Evolutionary conservation across 208 protist species (phyloP).

Genomic region (Trypanosomatidae sp.): DNA sequence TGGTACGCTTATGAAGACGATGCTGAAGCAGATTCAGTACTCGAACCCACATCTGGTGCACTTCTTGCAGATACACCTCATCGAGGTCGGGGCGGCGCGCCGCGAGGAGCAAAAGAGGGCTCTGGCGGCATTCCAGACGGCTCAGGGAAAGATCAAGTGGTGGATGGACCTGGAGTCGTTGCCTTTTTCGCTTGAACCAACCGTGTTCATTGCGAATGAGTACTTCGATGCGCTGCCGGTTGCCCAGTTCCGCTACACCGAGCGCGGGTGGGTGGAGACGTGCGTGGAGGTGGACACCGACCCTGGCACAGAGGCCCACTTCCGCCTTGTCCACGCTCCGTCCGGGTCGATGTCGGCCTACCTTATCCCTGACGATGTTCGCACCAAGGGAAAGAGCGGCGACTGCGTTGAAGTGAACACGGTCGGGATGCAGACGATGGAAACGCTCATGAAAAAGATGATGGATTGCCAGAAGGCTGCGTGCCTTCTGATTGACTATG

Average conservation of each 20-base stretch:
- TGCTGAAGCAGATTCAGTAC: slow-evolving; percentile 84
- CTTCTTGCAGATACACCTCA: slow-evolving; percentile 85
- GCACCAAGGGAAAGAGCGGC: slow-evolving; percentile 65
- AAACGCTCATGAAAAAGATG: slow-evolving; percentile 88
- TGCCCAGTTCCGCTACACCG: slow-evolving; percentile 90
- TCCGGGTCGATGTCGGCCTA: slow-evolving; percentile 85
- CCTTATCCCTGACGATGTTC: slow-evolving; percentile 87
- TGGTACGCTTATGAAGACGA: slow-evolving; percentile 90
- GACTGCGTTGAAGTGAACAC: slow-evolving; percentile 88
- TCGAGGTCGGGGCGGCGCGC: slow-evolving; percentile 85
- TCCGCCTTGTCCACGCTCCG: slow-evolving; percentile 87
- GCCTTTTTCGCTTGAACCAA: slow-evolving; percentile 79
- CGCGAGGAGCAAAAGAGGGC: slow-evolving; percentile 85
- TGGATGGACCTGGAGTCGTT: slow-evolving; percentile 87
- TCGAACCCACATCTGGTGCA: slow-evolving; percentile 84
- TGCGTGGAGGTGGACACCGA: slow-evolving; percentile 91
- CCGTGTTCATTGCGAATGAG: slow-evolving; percentile 90
- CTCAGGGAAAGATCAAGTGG: slow-evolving; percentile 86
- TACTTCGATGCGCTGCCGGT: slow-evolving; percentile 93
- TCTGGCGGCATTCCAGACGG: slow-evolving; percentile 83
- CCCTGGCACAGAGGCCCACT: slow-evolving; percentile 82
- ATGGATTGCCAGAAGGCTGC: slow-evolving; percentile 79
- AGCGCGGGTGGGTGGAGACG: slow-evolving; percentile 92
- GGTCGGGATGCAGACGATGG: slow-evolving; percentile 87
- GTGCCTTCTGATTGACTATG: slow-evolving; percentile 92